Conservation (phyloP, 2,329 filamentous ascomycete species). For the Xylariaceae sp. region DNA sequence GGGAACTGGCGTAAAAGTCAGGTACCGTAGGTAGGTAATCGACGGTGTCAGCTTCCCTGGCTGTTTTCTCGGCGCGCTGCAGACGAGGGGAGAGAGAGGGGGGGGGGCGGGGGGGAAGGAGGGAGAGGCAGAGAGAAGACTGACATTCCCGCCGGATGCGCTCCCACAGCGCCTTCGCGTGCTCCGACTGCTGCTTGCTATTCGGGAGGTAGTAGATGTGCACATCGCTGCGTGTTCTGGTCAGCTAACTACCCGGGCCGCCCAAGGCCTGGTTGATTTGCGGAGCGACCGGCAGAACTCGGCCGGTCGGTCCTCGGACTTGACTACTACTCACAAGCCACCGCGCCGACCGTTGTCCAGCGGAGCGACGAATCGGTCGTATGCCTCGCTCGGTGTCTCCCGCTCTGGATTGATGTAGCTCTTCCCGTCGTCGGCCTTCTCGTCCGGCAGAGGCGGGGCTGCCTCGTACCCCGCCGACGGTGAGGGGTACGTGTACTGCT, state of each 20-base stretch:
- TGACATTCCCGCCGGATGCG: slow-evolving; percentile 73
- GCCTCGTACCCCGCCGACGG: slow-evolving; percentile 52
- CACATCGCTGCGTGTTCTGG: slow-evolving; percentile 52
- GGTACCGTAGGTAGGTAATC: not conserved
- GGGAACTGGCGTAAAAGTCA: slow-evolving; percentile 49
- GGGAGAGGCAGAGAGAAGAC: slow-evolving; percentile 13
- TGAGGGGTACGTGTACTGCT: slow-evolving; percentile 37
- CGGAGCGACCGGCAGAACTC: not conserved
- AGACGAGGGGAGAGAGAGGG: not conserved
- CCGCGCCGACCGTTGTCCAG: slow-evolving; percentile 58
- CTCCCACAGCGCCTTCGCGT: slow-evolving; percentile 67
- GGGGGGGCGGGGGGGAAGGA: not conserved
- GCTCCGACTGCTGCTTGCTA: slow-evolving; percentile 54
- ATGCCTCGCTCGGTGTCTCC: slow-evolving; percentile 55
- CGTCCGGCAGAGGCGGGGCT: slow-evolving; percentile 47
- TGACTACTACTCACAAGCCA: slow-evolving; percentile 53
- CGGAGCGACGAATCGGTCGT: slow-evolving; percentile 61
- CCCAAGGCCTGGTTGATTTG: too few relatives aligned
- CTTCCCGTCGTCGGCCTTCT: slow-evolving; percentile 66
- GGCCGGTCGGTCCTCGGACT: not conserved
- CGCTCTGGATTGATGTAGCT: slow-evolving; percentile 59
- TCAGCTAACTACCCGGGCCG: too few relatives aligned
- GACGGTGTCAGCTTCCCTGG: not conserved
- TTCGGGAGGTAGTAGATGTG: slow-evolving; percentile 76
- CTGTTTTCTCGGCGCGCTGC: too few relatives aligned